These are phyloP conservation scores for Pulveroboletus sp. DNA, from an alignment of 768 basidiomycete species.

Conservation along the genomic window DNA sequence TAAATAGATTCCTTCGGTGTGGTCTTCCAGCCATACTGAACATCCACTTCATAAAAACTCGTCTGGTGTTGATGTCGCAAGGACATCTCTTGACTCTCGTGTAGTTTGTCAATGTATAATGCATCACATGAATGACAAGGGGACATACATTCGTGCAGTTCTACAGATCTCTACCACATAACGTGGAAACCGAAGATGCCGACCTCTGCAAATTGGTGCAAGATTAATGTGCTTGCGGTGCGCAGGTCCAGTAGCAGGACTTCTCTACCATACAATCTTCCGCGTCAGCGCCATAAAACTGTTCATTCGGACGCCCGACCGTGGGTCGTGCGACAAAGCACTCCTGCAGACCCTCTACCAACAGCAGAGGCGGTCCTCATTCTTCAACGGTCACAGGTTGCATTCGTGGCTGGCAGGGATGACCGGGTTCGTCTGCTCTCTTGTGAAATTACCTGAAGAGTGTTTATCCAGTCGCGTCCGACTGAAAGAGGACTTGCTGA, in stretches of 20 bases:
- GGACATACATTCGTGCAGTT: not conserved
- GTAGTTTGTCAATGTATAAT: not conserved
- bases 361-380: not conserved
- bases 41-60: not conserved
- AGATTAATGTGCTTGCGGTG: conserved; percentile 20
- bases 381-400: conserved; percentile 4
- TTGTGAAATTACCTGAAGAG: no score
- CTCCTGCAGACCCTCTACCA: conserved; percentile 16
- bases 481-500: not conserved
- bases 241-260: conserved; percentile 15
- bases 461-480: not conserved
- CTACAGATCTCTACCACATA: not conserved
- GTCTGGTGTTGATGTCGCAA: not conserved
- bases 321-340: conserved; percentile 23
- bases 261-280: conserved; percentile 22
- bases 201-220: conserved; percentile 7
- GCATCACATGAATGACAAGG: not conserved
- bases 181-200: not conserved
- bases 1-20: not conserved
- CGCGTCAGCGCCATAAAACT: conserved; percentile 18
- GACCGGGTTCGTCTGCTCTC: not conserved
- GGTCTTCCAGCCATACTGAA: not conserved
- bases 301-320: conserved; percentile 19
- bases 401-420: not conserved
- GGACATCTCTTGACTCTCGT: not conserved